Evolutionary conservation across 495 filamentous ascomycete species (phyloP).

Genomic region (Daldinia loculata): DNA sequence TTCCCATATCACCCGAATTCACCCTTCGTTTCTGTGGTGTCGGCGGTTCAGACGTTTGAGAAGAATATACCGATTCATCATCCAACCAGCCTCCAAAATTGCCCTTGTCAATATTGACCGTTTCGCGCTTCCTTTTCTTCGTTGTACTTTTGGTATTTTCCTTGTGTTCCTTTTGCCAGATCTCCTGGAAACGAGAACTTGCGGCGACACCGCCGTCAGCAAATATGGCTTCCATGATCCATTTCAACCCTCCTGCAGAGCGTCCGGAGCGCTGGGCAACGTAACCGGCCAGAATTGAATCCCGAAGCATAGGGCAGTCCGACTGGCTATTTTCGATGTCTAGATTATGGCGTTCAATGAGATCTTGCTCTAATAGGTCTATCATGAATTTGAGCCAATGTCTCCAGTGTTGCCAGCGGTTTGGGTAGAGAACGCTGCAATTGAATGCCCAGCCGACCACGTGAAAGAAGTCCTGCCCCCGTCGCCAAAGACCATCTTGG

Average conservation of each 20-base stretch:
- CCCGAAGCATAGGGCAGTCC: constrained; percentile 44
- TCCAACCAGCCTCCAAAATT: constrained; percentile 57
- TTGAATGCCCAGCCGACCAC: constrained; percentile 93
- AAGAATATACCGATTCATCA: constrained; percentile 46
- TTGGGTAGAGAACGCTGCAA: constrained; percentile 75
- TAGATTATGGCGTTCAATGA: constrained; percentile 62
- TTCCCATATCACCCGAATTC: constrained; percentile 23
- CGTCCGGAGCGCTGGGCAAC: constrained; percentile 51
- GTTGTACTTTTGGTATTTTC: constrained; percentile 40
- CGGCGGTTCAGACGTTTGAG: constrained; percentile 45
- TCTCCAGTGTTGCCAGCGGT: constrained; percentile 84
- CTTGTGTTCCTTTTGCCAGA: constrained; percentile 59
- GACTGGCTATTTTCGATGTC: constrained; percentile 43
- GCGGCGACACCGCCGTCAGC: constrained; percentile 49
- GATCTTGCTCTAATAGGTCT: constrained; percentile 78
- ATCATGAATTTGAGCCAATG: constrained; percentile 84
- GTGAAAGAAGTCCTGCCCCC: constrained; percentile 87
- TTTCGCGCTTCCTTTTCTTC: constrained; percentile 63
- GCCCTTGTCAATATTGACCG: constrained; percentile 55
- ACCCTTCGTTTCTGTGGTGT: constrained; percentile 44
- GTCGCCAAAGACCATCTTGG: constrained; percentile 72
- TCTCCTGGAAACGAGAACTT: constrained; percentile 55
- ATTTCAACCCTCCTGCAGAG: constrained; percentile 46
- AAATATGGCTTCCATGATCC: constrained; percentile 56
- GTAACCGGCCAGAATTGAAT: constrained; percentile 48